These are phyloP conservation scores for Quercus suber DNA, from an alignment of 306 rosid species.

Conservation along the genomic window DNA sequence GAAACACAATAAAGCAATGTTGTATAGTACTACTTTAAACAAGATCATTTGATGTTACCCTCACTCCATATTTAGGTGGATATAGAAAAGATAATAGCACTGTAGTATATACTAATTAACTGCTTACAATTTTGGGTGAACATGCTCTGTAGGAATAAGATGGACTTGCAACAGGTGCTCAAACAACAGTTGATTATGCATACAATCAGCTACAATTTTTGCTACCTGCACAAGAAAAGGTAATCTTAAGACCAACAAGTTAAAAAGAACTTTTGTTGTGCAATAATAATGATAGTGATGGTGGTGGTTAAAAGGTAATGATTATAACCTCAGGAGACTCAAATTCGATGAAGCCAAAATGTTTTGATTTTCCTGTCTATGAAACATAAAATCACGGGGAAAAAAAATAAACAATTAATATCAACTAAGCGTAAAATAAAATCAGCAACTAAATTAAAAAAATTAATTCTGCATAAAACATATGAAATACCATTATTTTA, in stretches of 20 bases:
- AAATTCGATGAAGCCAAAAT: constrained; percentile 83
- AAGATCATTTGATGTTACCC: background rate
- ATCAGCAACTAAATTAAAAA: background rate
- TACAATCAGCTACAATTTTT: constrained; percentile 77
- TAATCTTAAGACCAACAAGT: background rate
- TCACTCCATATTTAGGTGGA: background rate
- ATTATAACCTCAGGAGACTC: constrained; percentile 69
- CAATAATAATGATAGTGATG: background rate
- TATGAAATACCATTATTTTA: background rate
- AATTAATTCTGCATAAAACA: background rate
- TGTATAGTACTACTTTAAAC: background rate
- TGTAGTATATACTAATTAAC: background rate
- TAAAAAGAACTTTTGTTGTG: background rate
- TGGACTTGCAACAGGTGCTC: constrained; percentile 78
- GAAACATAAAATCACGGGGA: background rate
- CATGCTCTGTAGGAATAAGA: constrained; percentile 63
- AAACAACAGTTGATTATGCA: constrained; percentile 81
- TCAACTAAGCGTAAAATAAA: background rate
- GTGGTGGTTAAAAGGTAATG: background rate
- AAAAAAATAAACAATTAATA: background rate
- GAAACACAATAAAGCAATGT: background rate
- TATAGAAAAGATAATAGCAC: background rate
- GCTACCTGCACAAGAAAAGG: constrained; percentile 63
- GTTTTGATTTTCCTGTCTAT: constrained; percentile 79
- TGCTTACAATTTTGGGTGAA: constrained; percentile 75